Base-by-base conservation (phyloP, 805 yeast species). In the Starmera caribaea region DNA sequence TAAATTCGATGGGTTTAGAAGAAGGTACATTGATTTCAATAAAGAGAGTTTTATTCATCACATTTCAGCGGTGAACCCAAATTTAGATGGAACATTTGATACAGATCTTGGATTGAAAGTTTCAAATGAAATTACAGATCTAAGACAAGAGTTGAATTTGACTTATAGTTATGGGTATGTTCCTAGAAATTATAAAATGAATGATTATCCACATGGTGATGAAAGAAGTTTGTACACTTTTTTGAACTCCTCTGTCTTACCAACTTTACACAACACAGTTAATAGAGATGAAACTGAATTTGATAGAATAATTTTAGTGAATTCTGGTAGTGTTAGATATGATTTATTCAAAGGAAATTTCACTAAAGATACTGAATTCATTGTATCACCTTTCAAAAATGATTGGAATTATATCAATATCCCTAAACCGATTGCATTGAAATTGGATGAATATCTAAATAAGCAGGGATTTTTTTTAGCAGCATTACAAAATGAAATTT, bases 271-370 rank as follows among this genome's bases (percentile, higher is more conserved):
- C 28, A 60, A 66, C 4, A 50, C 47, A 14, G 40, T 50, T 42
- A 39, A 50, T n/a, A 62, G 54, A 45, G 49, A 54, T 59, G 41
- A 44, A 9, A 48, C 55, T 13, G 45, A 16, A 9, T 15, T 48
- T 13, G 62, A 64, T 38, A 64, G 86, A 40, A 63, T 79, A 26
- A 71, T 87, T 21, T 61, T 84, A 35, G 74, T 85, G 43, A 90
- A 90, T 56, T 82, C 96, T 0, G 97, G 97, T 1, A 81, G 95
- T 5, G 73, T 89, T 3, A 71, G 97, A 39, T 90, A 85, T 54
- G 96, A 89, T 58, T 61, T 89, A 35, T 82, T 81, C 62, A 74
- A 79, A 54, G 97, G 97, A 0, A 79, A 81, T 2, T 89, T 81
- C 55, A 88, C 95, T 0, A 63, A 64, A 34, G 95, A 88, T 57